Evolutionary conservation across 805 yeast genomes (phyloP).

Genomic region (Saccharomycopsis guyanensis): DNA sequence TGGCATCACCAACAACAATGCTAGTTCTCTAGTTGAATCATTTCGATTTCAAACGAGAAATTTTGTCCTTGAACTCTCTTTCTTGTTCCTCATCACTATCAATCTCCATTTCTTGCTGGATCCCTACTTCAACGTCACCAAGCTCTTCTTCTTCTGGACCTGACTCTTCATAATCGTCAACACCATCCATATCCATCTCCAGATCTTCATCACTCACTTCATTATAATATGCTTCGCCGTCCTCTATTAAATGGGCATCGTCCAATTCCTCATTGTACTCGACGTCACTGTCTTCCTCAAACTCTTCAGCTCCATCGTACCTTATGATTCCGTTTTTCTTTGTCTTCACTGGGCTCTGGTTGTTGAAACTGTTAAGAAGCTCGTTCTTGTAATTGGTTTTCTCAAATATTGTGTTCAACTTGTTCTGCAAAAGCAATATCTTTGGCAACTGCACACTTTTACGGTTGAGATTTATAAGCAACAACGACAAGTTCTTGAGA

Average conservation of each 20-base stretch:
- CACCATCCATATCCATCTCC: slow-evolving; percentile 30
- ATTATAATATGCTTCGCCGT: slow-evolving; percentile 40
- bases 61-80: slow-evolving; percentile 23
- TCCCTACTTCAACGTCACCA: slow-evolving; percentile 20
- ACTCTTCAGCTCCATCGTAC: slow-evolving; percentile 27
- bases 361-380: slow-evolving; percentile 35
- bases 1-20: no score
- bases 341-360: slow-evolving; percentile 18
- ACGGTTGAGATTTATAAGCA: slow-evolving; percentile 52
- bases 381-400: slow-evolving; percentile 45
- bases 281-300: slow-evolving; percentile 40
- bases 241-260: slow-evolving; percentile 38
- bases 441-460: slow-evolving; percentile 65
- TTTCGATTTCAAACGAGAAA: slow-evolving; percentile 3
- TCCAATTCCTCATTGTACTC: slow-evolving; percentile 65
- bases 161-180: slow-evolving; percentile 27
- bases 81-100: slow-evolving; percentile 24
- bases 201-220: slow-evolving; percentile 29
- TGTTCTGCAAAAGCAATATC: slow-evolving; percentile 74
- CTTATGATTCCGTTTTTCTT: slow-evolving; percentile 26
- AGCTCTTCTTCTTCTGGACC: slow-evolving; percentile 17
- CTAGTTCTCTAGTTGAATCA: no score
- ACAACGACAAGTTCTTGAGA: slow-evolving; percentile 39
- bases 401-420: slow-evolving; percentile 58
- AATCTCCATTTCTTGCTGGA: slow-evolving; percentile 24